These are phyloP conservation scores for Tilletiaria anomala DNA, from an alignment of 1,284 basidiomycete genomes.

Conservation along the genomic window DNA sequence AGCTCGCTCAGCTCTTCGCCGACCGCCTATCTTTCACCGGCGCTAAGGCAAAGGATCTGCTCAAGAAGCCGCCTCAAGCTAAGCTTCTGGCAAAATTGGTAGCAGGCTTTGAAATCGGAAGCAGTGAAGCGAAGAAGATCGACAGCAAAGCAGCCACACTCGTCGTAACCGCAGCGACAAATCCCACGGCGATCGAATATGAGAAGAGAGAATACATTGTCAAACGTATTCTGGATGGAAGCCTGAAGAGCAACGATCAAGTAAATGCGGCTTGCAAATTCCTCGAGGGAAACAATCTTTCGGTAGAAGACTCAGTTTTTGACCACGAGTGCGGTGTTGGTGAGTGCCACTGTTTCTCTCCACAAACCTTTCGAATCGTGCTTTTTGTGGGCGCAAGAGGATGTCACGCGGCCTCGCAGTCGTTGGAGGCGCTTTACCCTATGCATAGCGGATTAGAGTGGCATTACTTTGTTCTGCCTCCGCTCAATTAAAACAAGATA, in stretches of 20 bases:
- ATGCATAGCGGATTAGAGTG: too few relatives aligned
- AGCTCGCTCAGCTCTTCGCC: neutral
- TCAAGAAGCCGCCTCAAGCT: neutral
- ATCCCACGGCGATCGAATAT: slow-evolving; percentile 47
- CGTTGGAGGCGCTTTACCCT: too few relatives aligned
- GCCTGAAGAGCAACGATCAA: slow-evolving; percentile 71
- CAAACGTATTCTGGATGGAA: slow-evolving; percentile 54
- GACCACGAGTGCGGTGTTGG: slow-evolving; percentile 75
- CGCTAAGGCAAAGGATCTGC: neutral
- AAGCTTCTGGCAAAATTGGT: too few relatives aligned
- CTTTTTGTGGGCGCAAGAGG: too few relatives aligned
- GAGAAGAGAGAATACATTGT: slow-evolving; percentile 57
- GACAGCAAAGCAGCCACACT: slow-evolving; percentile 70
- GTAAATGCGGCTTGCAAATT: slow-evolving; percentile 59
- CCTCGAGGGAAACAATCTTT: slow-evolving; percentile 50
- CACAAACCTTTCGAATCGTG: neutral
- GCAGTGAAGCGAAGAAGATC: too few relatives aligned
- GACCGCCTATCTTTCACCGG: neutral
- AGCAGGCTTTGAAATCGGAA: too few relatives aligned
- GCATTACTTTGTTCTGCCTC: too few relatives aligned
- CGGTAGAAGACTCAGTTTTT: slow-evolving; percentile 61
- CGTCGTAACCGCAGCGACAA: slow-evolving; percentile 50
- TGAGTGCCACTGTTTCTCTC: slow-evolving; percentile 43
- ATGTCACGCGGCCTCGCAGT: too few relatives aligned
- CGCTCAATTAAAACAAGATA: too few relatives aligned